Percentiles rank a stretch among this genome's conserved stretches.
Evolutionary conservation across 2,329 filamentous ascomycete species (phyloP).

Genomic region (Fusarium goolgardi): DNA sequence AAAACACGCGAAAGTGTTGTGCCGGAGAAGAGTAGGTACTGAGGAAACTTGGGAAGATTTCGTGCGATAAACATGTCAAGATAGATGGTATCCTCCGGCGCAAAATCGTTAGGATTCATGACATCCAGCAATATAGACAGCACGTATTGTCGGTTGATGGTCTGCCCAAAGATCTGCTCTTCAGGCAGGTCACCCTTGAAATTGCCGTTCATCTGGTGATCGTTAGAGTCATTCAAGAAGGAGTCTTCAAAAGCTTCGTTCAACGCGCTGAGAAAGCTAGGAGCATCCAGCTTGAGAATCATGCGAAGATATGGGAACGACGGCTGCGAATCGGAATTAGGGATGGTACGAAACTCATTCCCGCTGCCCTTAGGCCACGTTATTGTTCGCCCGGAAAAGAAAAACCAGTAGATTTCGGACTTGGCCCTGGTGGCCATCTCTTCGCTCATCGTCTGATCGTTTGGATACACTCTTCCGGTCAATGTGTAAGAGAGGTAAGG

Average conservation of each 20-base stretch:
- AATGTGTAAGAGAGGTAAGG: slow-evolving; percentile 93
- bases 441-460: slow-evolving; percentile 79
- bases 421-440: slow-evolving; percentile 81
- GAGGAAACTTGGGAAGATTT: slow-evolving; percentile 95
- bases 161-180: slow-evolving; percentile 75
- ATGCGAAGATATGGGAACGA: slow-evolving; percentile 87
- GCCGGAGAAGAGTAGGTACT: slow-evolving; percentile 91
- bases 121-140: slow-evolving; percentile 91
- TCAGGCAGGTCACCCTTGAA: slow-evolving; percentile 65
- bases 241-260: slow-evolving; percentile 98
- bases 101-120: slow-evolving; percentile 83
- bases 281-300: slow-evolving; percentile 87
- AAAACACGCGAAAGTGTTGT: slow-evolving; percentile 86
- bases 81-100: slow-evolving; percentile 86
- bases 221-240: slow-evolving; percentile 85
- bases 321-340: slow-evolving; percentile 69
- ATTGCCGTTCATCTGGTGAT: slow-evolving; percentile 65
- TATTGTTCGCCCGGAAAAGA: slow-evolving; percentile 86
- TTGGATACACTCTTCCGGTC: slow-evolving; percentile 92
- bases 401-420: slow-evolving; percentile 88
- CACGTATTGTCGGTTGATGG: slow-evolving; percentile 90
- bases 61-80: slow-evolving; percentile 98
- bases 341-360: slow-evolving; percentile 70
- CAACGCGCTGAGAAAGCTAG: slow-evolving; percentile 92
- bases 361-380: slow-evolving; percentile 76